Evolutionary conservation across 2,329 filamentous ascomycete species (phyloP), one percentile per base, ranked within the genome.

Genomic region (Simplicillium sp.): DNA sequence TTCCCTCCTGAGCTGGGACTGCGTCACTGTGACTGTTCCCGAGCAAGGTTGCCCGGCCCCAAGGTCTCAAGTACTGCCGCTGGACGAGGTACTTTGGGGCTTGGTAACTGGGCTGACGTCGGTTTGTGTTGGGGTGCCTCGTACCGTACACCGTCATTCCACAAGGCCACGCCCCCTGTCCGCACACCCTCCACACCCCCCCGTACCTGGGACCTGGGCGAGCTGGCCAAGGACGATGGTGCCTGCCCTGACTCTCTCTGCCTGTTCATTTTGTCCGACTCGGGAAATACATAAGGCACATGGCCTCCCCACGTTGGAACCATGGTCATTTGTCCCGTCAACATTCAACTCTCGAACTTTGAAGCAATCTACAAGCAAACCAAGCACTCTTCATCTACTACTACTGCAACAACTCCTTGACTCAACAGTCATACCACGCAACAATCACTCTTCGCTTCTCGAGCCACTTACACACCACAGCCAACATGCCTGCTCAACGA

Each of bases 401-500:
- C 36, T 33, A 33, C 42, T 40, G 31, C 42, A 39, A 16, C 44
- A 41, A 44, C 37, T 29, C 35, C 43, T 43, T 43, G 37, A 9
- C 20, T 39, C 42, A 43, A 49, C 43, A 43, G 39, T 38, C 43
- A 37, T 16, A 36, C 46, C 50, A 42, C 44, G 42, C 46, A 48
- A 28, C 42, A 31, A 43, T 45, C 42, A 41, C 45, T 42, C 39
- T 29, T 35, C 31, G 31, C 17, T 14, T 34, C 13, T 25, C 14
- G 29, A 14, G 38, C 33, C 41, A 46, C 37, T 44, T 45, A 37
- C 38, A 47, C 45, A 39, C 36, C 37, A 41, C 37, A 44, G 43
- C 46, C 46, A 59, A 47, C 45, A 75, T 77, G 70, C 71, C 73
- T 61, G 65, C 72, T 48, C 74, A 78, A 61, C 73, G 77, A 57